phyloP scores from a whole-genome alignment of 176 grass and related monocot genomes.

The Oryza australiensis region DNA sequence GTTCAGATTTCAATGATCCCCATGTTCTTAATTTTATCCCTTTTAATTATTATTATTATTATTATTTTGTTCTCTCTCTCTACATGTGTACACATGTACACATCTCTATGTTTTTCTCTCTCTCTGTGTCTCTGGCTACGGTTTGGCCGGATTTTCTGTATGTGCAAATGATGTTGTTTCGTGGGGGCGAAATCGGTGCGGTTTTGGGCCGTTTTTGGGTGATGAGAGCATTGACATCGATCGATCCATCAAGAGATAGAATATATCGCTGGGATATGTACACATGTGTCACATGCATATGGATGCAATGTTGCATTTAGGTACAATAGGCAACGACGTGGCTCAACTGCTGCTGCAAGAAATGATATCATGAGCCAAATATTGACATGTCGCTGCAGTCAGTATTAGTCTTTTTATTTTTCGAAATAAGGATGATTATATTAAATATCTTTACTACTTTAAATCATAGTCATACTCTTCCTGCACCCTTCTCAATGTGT shows the following conservation, averaged over 20 bases:
- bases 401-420: too few relatives aligned
- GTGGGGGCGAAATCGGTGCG: not conserved
- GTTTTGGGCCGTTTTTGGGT: not conserved
- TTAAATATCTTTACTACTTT: too few relatives aligned
- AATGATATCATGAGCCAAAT: not conserved
- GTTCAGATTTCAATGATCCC: not conserved
- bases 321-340: not conserved
- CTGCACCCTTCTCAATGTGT: too few relatives aligned
- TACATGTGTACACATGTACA: not conserved
- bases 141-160: not conserved
- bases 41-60: not conserved
- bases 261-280: not conserved
- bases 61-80: not conserved
- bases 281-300: not conserved
- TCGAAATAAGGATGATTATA: too few relatives aligned
- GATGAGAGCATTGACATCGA: not conserved
- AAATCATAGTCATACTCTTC: too few relatives aligned
- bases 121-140: not conserved
- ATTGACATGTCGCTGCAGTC: not conserved
- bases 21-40: not conserved
- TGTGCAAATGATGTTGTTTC: not conserved
- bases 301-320: not conserved
- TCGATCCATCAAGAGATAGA: not conserved
- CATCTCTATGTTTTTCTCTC: too few relatives aligned
- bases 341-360: not conserved